A percentile compares a stretch with the other conserved stretches of the same genome.
Conservation (phyloP, 371 early-diverging fungal genomes). For the Circinella umbellata region DNA sequence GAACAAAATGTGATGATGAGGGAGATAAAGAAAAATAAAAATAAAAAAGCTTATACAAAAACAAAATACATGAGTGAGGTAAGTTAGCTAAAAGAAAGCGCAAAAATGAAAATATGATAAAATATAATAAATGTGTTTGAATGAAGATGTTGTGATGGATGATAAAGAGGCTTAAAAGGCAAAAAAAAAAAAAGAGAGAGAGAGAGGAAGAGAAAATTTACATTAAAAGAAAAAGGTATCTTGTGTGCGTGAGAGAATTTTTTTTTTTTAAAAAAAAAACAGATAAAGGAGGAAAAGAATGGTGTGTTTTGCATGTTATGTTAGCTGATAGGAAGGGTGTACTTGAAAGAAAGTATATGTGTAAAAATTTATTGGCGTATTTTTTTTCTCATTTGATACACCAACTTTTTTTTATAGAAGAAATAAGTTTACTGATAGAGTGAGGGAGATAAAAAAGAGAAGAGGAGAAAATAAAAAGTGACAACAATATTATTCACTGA, state of each 20-base stretch:
- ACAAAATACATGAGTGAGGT: not conserved
- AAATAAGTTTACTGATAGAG: too few species aligned
- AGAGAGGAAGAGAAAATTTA: not conserved
- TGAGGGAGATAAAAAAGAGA: not conserved
- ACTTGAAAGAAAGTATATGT: too few species aligned
- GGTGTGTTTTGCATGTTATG: not conserved
- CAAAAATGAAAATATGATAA: not conserved
- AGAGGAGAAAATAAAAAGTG: not conserved
- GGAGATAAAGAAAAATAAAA: not conserved
- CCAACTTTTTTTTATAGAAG: too few species aligned
- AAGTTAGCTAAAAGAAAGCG: not conserved
- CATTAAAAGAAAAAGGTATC: not conserved
- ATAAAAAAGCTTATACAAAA: constrained; percentile 6
- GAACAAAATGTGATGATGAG: not conserved
- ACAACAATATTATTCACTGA: not conserved
- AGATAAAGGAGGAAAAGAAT: constrained; percentile 1
- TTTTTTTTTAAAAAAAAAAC: too few species aligned
- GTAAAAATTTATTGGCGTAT: too few species aligned
- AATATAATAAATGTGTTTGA: not conserved
- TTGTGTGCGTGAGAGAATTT: not conserved
- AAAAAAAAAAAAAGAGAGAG: not conserved
- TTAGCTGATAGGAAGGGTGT: too few species aligned
- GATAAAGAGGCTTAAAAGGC: too few species aligned
- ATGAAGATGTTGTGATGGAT: not conserved
- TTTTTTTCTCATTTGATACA: too few species aligned